Evolutionary conservation across 495 filamentous ascomycete genomes (phyloP), one percentile per base, ranked within the genome.

Genomic region (Patellaria atrata): DNA sequence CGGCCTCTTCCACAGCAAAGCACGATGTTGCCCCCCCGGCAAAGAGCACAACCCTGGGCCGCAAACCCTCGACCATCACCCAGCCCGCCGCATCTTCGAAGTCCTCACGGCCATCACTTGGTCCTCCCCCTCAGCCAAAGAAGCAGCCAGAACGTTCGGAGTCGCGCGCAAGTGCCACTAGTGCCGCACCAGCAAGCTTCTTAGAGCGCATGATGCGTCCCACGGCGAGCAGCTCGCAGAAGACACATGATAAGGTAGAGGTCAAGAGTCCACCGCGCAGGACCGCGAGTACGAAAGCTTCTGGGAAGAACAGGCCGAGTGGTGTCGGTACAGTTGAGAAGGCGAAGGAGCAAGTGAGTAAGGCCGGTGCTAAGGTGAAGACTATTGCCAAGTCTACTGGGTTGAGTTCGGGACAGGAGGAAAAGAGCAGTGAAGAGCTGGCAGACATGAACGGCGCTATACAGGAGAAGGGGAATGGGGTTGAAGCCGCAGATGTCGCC

Each of bases 131-230:
- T n/a, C n/a, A 3, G 28, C 30, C 42, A 40, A 35, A 31, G 31
- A 40, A 15, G 16, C 34, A 23, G 16, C 33, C 12, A 43, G 39
- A 53, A 30, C 52, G 52, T 5, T 42, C 54, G 13, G 53, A 52
- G 24, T 38, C 46, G 23, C 33, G 45, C 27, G 69, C 71, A 1
- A 64, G 76, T 2, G 36, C 48, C 3, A 34, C 24, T 12, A 31
- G 42, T 3, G 32, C 33, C 25, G 16, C 51, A 7, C 75, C 80
- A 47, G 78, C 84, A 35, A 58, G 76, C 3, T 94, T 94, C 58
- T 64, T 94, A 11, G 82, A 80, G 5, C 65, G 85, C 37, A 92
- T 94, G 85, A 93, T 83, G 82, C 72, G 83, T 8, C 85, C 84
- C 3, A 94, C 85, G 6, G 71, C 79, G 15, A 71, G 72, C 37